phyloP scores from a whole-genome alignment of 2,329 filamentous ascomycete genomes.

The Phialophora macrospora region DNA sequence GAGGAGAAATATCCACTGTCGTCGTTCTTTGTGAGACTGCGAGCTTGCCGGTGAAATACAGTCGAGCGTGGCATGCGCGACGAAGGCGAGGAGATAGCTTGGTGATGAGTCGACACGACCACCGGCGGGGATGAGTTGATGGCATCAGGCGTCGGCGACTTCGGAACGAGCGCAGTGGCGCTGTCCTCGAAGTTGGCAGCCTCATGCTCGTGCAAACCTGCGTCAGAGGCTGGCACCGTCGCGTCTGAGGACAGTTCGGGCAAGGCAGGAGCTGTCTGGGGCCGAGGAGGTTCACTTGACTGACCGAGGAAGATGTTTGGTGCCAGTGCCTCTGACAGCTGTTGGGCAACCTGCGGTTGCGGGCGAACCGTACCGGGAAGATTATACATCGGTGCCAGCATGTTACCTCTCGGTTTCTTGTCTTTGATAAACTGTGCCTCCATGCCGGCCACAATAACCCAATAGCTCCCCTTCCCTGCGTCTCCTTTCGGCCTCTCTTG shows the following conservation, averaged over 20 bases:
- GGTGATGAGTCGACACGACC: constrained; percentile 59
- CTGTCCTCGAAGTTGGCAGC: constrained; percentile 49
- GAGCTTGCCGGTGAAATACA: constrained; percentile 69
- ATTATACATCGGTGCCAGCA: constrained; percentile 51
- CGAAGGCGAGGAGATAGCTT: constrained; percentile 73
- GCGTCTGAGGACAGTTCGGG: constrained; percentile 75
- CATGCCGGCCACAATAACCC: constrained; percentile 88
- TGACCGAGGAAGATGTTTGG: constrained; percentile 42
- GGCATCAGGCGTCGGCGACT: constrained; percentile 55
- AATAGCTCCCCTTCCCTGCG: constrained; percentile 96
- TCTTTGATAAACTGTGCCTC: constrained; percentile 90
- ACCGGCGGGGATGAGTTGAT: constrained; percentile 93
- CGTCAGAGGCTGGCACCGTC: constrained; percentile 74
- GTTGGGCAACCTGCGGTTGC: constrained; percentile 33
- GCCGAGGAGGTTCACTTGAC: constrained; percentile 41
- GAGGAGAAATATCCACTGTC: constrained; percentile 98
- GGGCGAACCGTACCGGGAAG: constrained; percentile 42
- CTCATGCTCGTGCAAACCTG: constrained; percentile 61
- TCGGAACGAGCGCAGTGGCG: constrained; percentile 42
- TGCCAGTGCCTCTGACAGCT: constrained; percentile 32
- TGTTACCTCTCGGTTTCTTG: constrained; percentile 57
- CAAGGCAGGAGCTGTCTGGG: constrained; percentile 37
- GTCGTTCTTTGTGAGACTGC: constrained; percentile 78
- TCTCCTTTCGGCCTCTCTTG: constrained; percentile 96
- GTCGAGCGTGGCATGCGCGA: constrained; percentile 53